Percentiles rank a stretch among this genome's conserved stretches.
These are phyloP conservation scores for Bruguiera sexangula DNA, from an alignment of 345 rosid genomes.

Conservation along the genomic window DNA sequence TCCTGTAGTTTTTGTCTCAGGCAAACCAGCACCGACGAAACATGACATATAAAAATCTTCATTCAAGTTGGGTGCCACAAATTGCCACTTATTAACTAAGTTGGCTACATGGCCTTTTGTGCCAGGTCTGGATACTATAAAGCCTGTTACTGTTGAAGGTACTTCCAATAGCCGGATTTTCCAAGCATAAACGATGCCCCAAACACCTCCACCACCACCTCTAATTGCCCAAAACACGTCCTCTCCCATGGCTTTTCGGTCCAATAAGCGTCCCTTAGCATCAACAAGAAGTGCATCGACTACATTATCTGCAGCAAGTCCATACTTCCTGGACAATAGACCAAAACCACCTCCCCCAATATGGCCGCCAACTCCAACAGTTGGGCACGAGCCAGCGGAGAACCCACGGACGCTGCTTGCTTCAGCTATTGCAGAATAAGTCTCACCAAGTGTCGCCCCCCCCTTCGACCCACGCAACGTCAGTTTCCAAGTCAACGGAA, in stretches of 20 bases:
- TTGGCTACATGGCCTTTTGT: conserved; percentile 14
- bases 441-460: conserved; percentile 34
- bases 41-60: conserved; percentile 25
- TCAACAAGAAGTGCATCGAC: conserved; percentile 25
- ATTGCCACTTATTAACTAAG: conserved; percentile 26
- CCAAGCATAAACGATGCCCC: conserved; percentile 29
- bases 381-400: conserved; percentile 32
- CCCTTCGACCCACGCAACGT: conserved; percentile 20
- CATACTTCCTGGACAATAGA: conserved; percentile 23
- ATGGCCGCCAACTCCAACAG: conserved; percentile 32
- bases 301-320: conserved; percentile 28
- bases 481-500: conserved; percentile 12
- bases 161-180: conserved; percentile 22
- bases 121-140: conserved; percentile 18
- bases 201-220: conserved; percentile 29
- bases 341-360: conserved; percentile 29
- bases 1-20: conserved; percentile 9
- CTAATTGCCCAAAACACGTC: conserved; percentile 34
- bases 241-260: conserved; percentile 26
- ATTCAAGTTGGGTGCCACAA: conserved; percentile 14
- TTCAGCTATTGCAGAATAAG: conserved; percentile 20
- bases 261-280: conserved; percentile 16
- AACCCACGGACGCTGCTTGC: conserved; percentile 19
- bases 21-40: conserved; percentile 24
- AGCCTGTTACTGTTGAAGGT: conserved; percentile 14